Conservation (phyloP, 1,284 basidiomycete species). For the Anthracocystis panici-leucophaei region DNA sequence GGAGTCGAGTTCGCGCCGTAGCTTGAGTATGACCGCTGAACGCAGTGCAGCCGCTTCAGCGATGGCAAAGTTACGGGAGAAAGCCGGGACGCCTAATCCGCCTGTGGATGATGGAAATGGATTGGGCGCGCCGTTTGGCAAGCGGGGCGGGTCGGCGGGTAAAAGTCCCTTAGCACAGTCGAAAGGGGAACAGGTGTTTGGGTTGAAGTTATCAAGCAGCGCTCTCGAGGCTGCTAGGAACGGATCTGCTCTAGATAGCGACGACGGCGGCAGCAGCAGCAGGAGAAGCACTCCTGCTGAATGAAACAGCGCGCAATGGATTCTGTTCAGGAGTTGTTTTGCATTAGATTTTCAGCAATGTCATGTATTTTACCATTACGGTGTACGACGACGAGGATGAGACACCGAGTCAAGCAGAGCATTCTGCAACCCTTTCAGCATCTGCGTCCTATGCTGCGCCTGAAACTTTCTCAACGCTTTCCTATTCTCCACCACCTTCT, state of each 20-base stretch:
- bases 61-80: constrained; percentile 41
- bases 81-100: constrained; percentile 20
- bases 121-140: constrained; percentile 19
- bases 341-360: too few species aligned
- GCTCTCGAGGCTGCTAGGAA: constrained; percentile 26
- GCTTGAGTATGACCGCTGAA: constrained; percentile 39
- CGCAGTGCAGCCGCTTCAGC: constrained; percentile 43
- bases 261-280: constrained; percentile 13
- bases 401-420: too few species aligned
- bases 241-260: constrained; percentile 34
- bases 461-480: too few species aligned
- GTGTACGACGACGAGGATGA: too few species aligned
- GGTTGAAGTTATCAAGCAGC: constrained; percentile 7
- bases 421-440: too few species aligned
- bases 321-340: background rate
- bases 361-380: too few species aligned
- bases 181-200: constrained; percentile 21
- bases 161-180: constrained; percentile 19
- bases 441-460: too few species aligned
- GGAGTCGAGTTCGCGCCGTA: constrained; percentile 20
- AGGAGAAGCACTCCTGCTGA: constrained; percentile 14
- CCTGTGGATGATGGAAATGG: constrained; percentile 2
- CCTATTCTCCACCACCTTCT: too few species aligned
- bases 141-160: background rate
- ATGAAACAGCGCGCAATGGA: background rate